Percentiles rank a stretch among this genome's conserved stretches.
Conservation (phyloP, 345 rosid species). For the Hirschfeldia incana region DNA sequence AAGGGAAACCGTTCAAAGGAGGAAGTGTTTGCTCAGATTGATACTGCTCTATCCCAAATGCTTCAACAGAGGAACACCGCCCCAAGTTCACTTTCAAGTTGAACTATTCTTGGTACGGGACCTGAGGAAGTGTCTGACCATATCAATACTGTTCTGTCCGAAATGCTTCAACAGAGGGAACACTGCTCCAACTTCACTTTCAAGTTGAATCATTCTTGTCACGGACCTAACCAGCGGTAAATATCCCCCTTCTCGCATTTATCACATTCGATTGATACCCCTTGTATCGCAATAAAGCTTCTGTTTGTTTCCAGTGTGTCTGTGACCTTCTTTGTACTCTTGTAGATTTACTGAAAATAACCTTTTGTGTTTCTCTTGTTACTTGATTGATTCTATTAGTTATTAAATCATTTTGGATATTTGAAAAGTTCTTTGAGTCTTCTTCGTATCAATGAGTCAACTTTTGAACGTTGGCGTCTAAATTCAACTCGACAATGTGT, state of each 20-base stretch:
- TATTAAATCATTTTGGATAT: background rate
- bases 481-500: constrained; percentile 16
- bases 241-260: constrained; percentile 4
- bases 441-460: background rate
- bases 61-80: constrained; percentile 44
- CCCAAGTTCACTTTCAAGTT: constrained; percentile 49
- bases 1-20: constrained; percentile 60
- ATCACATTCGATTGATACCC: constrained; percentile 19
- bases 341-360: constrained; percentile 30
- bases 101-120: constrained; percentile 19
- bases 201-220: constrained; percentile 38
- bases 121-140: constrained; percentile 3
- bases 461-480: constrained; percentile 25
- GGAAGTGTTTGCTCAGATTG: constrained; percentile 62
- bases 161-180: constrained; percentile 47
- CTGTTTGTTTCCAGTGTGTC: constrained; percentile 3
- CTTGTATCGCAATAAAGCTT: constrained; percentile 9
- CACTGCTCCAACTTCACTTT: constrained; percentile 43
- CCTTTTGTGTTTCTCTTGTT: background rate
- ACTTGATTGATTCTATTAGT: background rate
- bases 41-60: constrained; percentile 53
- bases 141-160: constrained; percentile 48
- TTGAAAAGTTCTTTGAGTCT: background rate
- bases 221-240: constrained; percentile 21
- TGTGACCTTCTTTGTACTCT: background rate